Base-by-base conservation (phyloP, 148 eudicot species). In the Cornus florida region DNA sequence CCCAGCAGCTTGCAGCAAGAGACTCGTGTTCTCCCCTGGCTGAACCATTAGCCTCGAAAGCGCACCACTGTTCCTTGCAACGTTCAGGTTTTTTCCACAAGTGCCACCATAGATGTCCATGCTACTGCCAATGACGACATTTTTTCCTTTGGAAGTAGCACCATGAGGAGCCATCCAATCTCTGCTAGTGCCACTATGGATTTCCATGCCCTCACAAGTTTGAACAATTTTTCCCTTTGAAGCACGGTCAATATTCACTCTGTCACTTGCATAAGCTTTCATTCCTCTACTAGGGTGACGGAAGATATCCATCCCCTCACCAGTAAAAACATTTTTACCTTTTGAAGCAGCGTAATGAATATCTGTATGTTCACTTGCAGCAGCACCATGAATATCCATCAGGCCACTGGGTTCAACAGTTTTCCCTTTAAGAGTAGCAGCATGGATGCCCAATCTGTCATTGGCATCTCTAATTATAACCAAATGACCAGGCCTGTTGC, bases 271-370 rank as follows among this genome's bases (percentile, higher is more conserved):
- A 53, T 53, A 53, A 53, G 59, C 14, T 53, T 53, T 13, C 70
- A 24, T 11, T 23, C 28, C 28, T 28, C 0, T 39, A 6, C 70
- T 10, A 67, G 69, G 0, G 24, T 28, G 31, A 76, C 41, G 12
- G 22, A 23, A 16, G 43, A 50, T 31, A 76, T 76, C 62, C 41
- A 76, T 46, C 50, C 64, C 7, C 4, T 59, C 69, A 24, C 10
- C 48, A 59, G 4, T 23, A 35, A 70, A 32, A 60, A 70, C 80
- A 70, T 14, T 60, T 57, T 70, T 78, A 11, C 73, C 56, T 39
- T 77, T 77, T 57, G 43, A 48, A 68, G 39, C 66, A 38, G 23
- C 22, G 23, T 7, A 7, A 8, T 41, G 69, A 38, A 38, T 62
- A 38, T 62, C 50, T 43, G 9, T 43, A 2, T 43, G 48, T 43